Base-by-base conservation (phyloP, 352 stramenopile species). In the Phytophthora citricola region DNA sequence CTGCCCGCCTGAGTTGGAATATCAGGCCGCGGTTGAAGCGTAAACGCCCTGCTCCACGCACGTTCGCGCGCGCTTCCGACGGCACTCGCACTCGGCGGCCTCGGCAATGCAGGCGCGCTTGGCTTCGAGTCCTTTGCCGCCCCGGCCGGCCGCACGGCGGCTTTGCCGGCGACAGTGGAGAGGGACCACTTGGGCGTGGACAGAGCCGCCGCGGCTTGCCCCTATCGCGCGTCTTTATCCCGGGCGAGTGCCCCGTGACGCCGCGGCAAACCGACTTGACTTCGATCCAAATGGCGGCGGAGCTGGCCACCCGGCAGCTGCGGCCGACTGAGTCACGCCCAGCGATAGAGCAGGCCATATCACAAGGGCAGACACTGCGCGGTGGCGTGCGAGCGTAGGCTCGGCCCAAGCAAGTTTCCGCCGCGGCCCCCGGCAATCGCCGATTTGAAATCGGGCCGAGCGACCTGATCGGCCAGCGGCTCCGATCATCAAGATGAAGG, bases 401-500 rank as follows among this genome's bases (percentile, higher is more conserved):
- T 51, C 53, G 27, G 8, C 26, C 22, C 7, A 36, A 36, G 31
- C 31, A 36, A 36, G 31, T 11, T 36, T 36, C 27, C 15, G 17
- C 22, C 22, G 47, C 8, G n/a, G 38, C n/a, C 24, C 5, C 10
- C 17, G 34, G 50, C 50, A 67, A 67, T 67, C 59, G 14, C 8
- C 8, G 31, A 36, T 36, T 36, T 36, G 10, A 67, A 61, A 67
- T 67, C 59, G 27, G 32, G 43, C 17, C 51, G 60, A 61, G 14
- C 31, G 41, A 52, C 58, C 60, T 69, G 60, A 50, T 69, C 60
- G 50, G 58, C 46, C 39, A 12, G 14, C 6, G 31, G 53, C 15
- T 53, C 60, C 63, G 56, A 71, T 71, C 63, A 71, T 71, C 63
- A 71, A 71, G 63, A 66, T 66, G 55, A 46, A 55, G 48, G 29